Evolutionary conservation across 495 filamentous ascomycete species (phyloP).

Genomic region (Talaromyces liani): DNA sequence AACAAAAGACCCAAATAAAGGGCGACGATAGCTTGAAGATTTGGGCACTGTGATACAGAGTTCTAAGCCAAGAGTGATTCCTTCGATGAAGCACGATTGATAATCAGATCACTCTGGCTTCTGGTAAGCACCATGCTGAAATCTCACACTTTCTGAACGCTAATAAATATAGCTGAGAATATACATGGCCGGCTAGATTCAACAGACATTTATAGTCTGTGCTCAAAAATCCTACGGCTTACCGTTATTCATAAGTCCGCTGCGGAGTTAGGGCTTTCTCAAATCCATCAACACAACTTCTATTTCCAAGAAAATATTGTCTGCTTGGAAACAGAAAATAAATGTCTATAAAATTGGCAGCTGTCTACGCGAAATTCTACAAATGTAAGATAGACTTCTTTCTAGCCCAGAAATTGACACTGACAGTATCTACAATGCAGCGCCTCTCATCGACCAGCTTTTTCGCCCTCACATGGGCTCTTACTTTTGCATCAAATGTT

Average conservation of each 20-base stretch:
- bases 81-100: neutral
- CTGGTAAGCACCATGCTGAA: neutral
- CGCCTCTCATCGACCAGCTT: too few relatives aligned
- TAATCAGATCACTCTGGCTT: neutral
- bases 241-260: too few relatives aligned
- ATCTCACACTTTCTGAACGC: neutral
- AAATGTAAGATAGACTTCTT: neutral
- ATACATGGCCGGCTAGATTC: too few relatives aligned
- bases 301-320: too few relatives aligned
- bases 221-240: too few relatives aligned
- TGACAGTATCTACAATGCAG: neutral
- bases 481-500: neutral
- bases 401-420: neutral
- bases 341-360: neutral
- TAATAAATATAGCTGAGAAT: too few relatives aligned
- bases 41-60: constrained; percentile 35
- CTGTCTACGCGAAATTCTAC: neutral
- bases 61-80: neutral
- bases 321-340: too few relatives aligned
- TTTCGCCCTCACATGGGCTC: neutral
- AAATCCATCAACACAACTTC: too few relatives aligned
- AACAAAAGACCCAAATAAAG: constrained; percentile 8
- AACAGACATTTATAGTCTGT: too few relatives aligned
- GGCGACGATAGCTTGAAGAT: constrained; percentile 59
- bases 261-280: too few relatives aligned